A percentile compares a stretch with the other conserved stretches of the same genome.
Evolutionary conservation across 2,329 filamentous ascomycete genomes (phyloP).

Genomic region (Pestalotiopsis sp.): DNA sequence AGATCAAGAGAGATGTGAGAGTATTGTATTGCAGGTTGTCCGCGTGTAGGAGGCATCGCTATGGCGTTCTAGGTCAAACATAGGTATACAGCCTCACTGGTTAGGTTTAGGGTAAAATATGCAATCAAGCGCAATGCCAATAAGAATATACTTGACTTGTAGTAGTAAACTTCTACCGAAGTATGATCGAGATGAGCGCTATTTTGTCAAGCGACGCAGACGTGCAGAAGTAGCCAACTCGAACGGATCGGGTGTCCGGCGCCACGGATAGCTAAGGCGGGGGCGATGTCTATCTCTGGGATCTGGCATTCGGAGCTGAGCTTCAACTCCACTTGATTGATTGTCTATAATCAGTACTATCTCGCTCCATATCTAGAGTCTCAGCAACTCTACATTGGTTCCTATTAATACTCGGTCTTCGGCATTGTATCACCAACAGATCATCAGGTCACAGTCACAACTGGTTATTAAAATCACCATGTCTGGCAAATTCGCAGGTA

Average conservation of each 20-base stretch:
- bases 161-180: not conserved
- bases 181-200: too few species aligned
- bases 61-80: not conserved
- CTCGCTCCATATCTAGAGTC: too few species aligned
- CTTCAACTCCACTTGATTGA: not conserved
- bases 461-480: not conserved
- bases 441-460: not conserved
- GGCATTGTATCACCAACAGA: not conserved
- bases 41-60: not conserved
- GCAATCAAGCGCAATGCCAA: not conserved
- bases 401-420: not conserved
- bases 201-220: too few species aligned
- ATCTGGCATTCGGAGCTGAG: not conserved
- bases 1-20: not conserved
- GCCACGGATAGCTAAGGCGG: not conserved
- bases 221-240: not conserved
- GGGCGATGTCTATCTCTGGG: not conserved
- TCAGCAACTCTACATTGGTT: not conserved
- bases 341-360: not conserved
- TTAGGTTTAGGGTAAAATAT: not conserved
- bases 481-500: slow-evolving; percentile 4
- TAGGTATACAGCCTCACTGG: not conserved
- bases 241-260: not conserved
- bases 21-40: not conserved
- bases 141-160: not conserved